Conservation (phyloP, 345 rosid species). For the Carallia pectinifolia region DNA sequence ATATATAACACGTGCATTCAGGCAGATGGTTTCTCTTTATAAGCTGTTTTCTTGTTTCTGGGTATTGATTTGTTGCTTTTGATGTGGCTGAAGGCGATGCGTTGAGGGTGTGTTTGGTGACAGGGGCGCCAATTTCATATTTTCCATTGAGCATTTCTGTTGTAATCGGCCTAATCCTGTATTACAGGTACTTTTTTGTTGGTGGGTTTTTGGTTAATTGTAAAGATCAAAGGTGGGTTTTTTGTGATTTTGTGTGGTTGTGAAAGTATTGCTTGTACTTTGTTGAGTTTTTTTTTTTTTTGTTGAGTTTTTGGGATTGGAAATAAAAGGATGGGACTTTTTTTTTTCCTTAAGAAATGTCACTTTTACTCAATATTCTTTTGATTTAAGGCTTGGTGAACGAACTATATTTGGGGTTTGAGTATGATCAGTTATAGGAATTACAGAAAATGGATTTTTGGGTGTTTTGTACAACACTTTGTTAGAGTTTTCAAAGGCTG, state of each 20-base stretch:
- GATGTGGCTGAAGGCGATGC: constrained; percentile 46
- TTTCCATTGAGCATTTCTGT: constrained; percentile 59
- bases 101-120: constrained; percentile 58
- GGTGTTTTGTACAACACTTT: too few relatives aligned
- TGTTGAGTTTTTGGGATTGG: too few relatives aligned
- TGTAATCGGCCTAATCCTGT: constrained; percentile 89
- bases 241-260: background rate
- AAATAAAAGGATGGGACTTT: too few relatives aligned
- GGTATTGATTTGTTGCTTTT: background rate
- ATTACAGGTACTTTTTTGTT: constrained; percentile 49
- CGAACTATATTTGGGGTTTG: too few relatives aligned
- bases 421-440: too few relatives aligned
- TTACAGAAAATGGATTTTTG: too few relatives aligned
- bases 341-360: too few relatives aligned
- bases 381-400: too few relatives aligned
- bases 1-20: background rate
- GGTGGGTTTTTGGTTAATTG: background rate
- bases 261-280: background rate
- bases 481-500: too few relatives aligned
- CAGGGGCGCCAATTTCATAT: constrained; percentile 50
- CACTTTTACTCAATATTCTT: too few relatives aligned
- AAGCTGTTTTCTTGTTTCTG: constrained; percentile 7
- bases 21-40: background rate
- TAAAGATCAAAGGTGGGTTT: background rate
- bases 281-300: background rate